Conservation (phyloP, 768 basidiomycete genomes). For the Podaxis carcinomalis region DNA sequence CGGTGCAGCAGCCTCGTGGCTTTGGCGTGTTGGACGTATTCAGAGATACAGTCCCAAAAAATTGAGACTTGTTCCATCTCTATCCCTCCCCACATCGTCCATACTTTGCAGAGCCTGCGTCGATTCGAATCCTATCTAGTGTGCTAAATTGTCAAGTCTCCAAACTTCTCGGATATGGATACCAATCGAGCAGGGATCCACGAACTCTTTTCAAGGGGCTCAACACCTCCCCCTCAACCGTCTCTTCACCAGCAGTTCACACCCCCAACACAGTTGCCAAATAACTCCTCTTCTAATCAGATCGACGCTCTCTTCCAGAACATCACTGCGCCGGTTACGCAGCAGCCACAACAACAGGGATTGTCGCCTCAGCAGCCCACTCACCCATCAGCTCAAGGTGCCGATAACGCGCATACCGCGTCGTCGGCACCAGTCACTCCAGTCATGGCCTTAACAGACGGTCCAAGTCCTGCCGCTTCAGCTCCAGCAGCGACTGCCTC, state of each 20-base stretch:
- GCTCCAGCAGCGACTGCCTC: slow-evolving; percentile 39
- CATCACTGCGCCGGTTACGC: slow-evolving; percentile 38
- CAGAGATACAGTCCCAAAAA: slow-evolving; percentile 18
- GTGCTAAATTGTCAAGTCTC: slow-evolving; percentile 8
- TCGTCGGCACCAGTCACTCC: slow-evolving; percentile 31
- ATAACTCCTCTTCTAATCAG: slow-evolving; percentile 48
- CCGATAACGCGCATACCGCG: slow-evolving; percentile 25
- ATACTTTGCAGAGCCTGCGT: neutral
- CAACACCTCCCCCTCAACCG: slow-evolving; percentile 42
- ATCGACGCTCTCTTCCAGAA: slow-evolving; percentile 70
- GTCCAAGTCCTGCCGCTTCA: slow-evolving; percentile 38
- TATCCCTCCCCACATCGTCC: slow-evolving; percentile 10
- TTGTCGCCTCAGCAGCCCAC: slow-evolving; percentile 20
- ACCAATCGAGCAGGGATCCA: slow-evolving; percentile 37
- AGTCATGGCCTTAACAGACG: slow-evolving; percentile 43
- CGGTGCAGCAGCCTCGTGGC: slow-evolving; percentile 38
- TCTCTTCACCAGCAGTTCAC: slow-evolving; percentile 15
- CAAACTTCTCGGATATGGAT: slow-evolving; percentile 15
- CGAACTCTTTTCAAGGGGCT: slow-evolving; percentile 52
- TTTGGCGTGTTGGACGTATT: slow-evolving; percentile 30
- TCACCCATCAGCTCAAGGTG: slow-evolving; percentile 12
- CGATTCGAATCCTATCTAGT: neutral
- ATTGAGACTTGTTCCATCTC: slow-evolving; percentile 12
- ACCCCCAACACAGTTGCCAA: slow-evolving; percentile 30
- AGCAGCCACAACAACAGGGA: slow-evolving; percentile 19